These are phyloP conservation scores for Colletotrichum spinosum DNA, from an alignment of 2,329 filamentous ascomycete genomes.

Conservation along the genomic window DNA sequence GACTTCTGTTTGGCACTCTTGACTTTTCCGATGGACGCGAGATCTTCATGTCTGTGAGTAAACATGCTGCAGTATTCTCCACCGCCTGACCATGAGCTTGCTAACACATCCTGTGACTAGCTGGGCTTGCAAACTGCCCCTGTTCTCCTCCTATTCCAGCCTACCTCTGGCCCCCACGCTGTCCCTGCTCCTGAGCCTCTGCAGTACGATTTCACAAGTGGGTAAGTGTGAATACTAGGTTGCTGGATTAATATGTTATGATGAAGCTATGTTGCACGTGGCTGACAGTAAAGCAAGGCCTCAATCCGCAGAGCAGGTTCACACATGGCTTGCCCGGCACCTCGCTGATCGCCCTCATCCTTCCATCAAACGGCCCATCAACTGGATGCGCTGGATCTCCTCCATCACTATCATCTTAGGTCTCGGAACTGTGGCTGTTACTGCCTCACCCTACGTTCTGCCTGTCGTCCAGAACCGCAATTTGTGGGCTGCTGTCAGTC, in stretches of 20 bases:
- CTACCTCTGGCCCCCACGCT: constrained; percentile 85
- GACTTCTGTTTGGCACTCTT: constrained; percentile 83
- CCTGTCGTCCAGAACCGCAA: constrained; percentile 91
- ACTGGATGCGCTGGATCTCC: constrained; percentile 82
- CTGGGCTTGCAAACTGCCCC: constrained; percentile 94
- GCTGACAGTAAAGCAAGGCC: constrained; percentile 60
- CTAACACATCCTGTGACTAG: constrained; percentile 58
- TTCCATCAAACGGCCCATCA: constrained; percentile 83
- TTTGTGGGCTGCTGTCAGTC: constrained; percentile 89
- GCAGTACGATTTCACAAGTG: constrained; percentile 86
- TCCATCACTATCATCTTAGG: constrained; percentile 78
- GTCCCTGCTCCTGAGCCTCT: constrained; percentile 75
- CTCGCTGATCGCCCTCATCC: constrained; percentile 84
- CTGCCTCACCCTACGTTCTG: constrained; percentile 81
- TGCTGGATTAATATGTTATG: not conserved
- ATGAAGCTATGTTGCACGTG: not conserved
- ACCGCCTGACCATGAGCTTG: not conserved
- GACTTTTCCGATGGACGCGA: constrained; percentile 89
- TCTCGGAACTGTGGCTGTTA: constrained; percentile 73
- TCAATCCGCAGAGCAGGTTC: constrained; percentile 80
- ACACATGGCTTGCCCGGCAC: constrained; percentile 82
- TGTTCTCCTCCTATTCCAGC: constrained; percentile 87
- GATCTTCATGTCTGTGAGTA: constrained; percentile 84
- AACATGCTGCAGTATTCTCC: not conserved
- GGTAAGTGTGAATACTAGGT: constrained; percentile 63